These are phyloP conservation scores for Rhizophora apiculata DNA, from an alignment of 345 rosid species.

Conservation along the genomic window DNA sequence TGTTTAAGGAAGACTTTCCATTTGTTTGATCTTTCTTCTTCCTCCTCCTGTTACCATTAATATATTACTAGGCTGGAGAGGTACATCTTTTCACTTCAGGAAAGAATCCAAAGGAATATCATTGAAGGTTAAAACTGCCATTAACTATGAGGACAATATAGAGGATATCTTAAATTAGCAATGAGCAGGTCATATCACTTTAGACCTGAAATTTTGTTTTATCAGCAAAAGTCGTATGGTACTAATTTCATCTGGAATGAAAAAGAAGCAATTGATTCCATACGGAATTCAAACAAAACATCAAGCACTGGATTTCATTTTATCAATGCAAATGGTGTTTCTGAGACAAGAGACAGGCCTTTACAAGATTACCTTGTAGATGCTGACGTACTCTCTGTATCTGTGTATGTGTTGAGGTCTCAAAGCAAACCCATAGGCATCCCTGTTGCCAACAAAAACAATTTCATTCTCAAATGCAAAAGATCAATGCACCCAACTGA, in stretches of 20 bases:
- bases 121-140: background rate
- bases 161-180: background rate
- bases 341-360: background rate
- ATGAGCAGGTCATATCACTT: background rate
- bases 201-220: constrained; percentile 4
- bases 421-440: constrained; percentile 86
- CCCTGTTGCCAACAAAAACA: constrained; percentile 42
- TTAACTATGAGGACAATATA: background rate
- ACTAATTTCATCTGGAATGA: background rate
- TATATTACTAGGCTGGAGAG: constrained; percentile 20
- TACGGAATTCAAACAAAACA: too few relatives aligned
- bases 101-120: background rate
- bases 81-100: constrained; percentile 4
- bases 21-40: constrained; percentile 68
- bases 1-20: constrained; percentile 74
- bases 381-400: constrained; percentile 62
- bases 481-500: background rate
- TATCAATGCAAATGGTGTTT: too few relatives aligned
- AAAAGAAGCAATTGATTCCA: background rate
- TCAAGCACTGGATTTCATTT: too few relatives aligned
- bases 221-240: background rate
- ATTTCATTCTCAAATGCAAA: background rate
- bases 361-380: constrained; percentile 53
- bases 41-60: constrained; percentile 69
- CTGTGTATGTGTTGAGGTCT: constrained; percentile 90